Base-by-base conservation (phyloP, 148 eudicot genomes). In the Diospyros lotus region DNA sequence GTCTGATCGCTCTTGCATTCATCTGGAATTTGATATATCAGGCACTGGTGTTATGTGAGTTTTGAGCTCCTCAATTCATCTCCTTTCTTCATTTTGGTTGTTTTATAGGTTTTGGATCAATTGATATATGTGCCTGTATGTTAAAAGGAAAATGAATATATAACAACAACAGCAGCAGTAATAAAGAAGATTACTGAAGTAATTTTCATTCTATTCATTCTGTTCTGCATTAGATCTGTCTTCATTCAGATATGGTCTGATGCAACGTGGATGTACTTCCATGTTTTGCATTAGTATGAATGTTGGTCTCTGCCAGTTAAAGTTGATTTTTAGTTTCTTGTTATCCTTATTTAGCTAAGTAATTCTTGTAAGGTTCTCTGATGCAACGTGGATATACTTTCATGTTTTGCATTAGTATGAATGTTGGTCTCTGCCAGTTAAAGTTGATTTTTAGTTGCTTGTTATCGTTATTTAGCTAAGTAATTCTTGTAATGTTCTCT, bases 1-100 rank as follows among this genome's bases (percentile, higher is more conserved):
- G 68, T 93, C 98, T 72, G 93, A 93, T 63, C 98, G 98, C 61
- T 93, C 98, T 71, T 93, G 98, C 83, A 91, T 84, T 70, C 98
- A 93, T 84, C 81, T 93, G 93, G 98, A 93, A 78, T 91, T 93
- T 66, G 92, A 93, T 70, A 78, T 89, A 42, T 81, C 89, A 41
- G 85, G 89, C 66, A 90, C 92, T 64, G 88, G 89, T 56, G 64
- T 93, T 10, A 76, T 72, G 95, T 93, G 84, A 86, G 94, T 80
- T 70, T 38, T 62, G 77, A 15, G 18, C 50, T 61, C 0, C 28
- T 28, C 28, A 28, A 0, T 28, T 28, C 28, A 28, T 28, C 28
- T 0, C 0, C 28, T 58, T 58, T 9, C 15, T 58, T 28, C 28
- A 39, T 4, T 39, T 38, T 38, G 4, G 12, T 5, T 67, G 40